phyloP scores from a whole-genome alignment of 495 filamentous ascomycete species.

The Penicillium cinerascens region DNA sequence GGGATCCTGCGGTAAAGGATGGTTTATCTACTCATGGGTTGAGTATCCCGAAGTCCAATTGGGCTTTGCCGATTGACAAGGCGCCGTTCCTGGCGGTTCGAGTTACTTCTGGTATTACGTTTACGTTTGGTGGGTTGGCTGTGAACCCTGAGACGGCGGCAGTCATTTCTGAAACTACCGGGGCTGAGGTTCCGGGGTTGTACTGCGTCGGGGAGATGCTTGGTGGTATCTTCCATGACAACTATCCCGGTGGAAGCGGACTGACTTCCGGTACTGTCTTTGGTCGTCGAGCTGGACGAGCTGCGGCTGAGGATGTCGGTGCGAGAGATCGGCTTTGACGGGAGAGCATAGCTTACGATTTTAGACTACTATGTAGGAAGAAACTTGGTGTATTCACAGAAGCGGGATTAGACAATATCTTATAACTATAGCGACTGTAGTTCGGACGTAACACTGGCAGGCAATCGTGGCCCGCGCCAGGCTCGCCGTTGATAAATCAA shows the following conservation, averaged over 20 bases:
- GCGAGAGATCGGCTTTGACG: background rate
- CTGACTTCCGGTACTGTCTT: conserved; percentile 58
- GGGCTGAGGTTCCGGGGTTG: conserved; percentile 46
- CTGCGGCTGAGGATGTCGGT: background rate
- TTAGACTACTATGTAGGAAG: too few relatives aligned
- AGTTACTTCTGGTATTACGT: conserved; percentile 59
- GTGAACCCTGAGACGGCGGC: conserved; percentile 45
- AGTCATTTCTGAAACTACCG: conserved; percentile 43
- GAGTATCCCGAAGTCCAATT: conserved; percentile 56
- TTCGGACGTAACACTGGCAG: conserved; percentile 5
- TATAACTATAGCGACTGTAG: conserved; percentile 22
- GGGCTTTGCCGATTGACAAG: conserved; percentile 55
- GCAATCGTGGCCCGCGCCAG: conserved; percentile 1
- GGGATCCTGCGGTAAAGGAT: conserved; percentile 55
- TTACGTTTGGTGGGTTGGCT: conserved; percentile 61
- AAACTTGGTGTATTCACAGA: background rate
- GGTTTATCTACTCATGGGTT: conserved; percentile 49
- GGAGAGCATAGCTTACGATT: background rate
- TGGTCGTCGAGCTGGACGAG: conserved; percentile 48
- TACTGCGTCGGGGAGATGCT: conserved; percentile 61
- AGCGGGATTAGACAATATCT: conserved; percentile 25
- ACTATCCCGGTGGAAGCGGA: conserved; percentile 63
- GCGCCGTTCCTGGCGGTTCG: conserved; percentile 57
- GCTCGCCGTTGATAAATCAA: conserved; percentile 1
- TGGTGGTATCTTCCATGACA: conserved; percentile 59